Conservation (phyloP, 2,329 filamentous ascomycete genomes). For the Ceratocystis albifundus region DNA sequence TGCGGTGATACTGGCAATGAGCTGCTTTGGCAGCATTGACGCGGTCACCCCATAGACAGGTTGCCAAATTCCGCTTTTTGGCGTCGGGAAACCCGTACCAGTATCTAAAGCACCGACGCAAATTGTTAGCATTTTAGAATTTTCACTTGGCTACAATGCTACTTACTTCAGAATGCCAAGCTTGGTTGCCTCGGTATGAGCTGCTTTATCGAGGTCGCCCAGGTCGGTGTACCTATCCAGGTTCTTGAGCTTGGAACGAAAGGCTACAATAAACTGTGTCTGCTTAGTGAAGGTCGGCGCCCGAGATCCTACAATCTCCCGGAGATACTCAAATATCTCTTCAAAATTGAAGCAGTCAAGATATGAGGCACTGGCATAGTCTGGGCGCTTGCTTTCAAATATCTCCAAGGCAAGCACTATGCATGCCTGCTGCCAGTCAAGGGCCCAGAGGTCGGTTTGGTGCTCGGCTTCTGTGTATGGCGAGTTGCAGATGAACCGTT, state of each 20-base stretch:
- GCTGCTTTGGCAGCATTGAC: constrained; percentile 50
- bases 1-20: constrained; percentile 46
- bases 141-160: not conserved
- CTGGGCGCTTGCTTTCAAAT: constrained; percentile 49
- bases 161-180: constrained; percentile 70
- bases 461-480: constrained; percentile 63
- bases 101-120: constrained; percentile 43
- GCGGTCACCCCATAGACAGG: constrained; percentile 55
- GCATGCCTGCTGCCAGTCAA: constrained; percentile 55
- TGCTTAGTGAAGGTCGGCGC: constrained; percentile 49
- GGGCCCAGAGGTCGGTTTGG: constrained; percentile 56
- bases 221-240: constrained; percentile 57
- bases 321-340: constrained; percentile 48
- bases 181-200: constrained; percentile 68
- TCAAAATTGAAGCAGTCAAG: constrained; percentile 65
- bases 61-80: constrained; percentile 67
- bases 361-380: constrained; percentile 71
- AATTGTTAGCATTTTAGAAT: not conserved
- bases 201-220: constrained; percentile 61
- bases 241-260: constrained; percentile 60
- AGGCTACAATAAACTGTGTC: constrained; percentile 74
- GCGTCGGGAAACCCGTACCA: constrained; percentile 72
- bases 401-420: constrained; percentile 59
- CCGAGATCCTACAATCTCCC: constrained; percentile 26
- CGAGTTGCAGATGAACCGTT: constrained; percentile 50